Evolutionary conservation across 352 stramenopile genomes (phyloP), one percentile per base, ranked within the genome.

Genomic region (Blastocystis sp.): DNA sequence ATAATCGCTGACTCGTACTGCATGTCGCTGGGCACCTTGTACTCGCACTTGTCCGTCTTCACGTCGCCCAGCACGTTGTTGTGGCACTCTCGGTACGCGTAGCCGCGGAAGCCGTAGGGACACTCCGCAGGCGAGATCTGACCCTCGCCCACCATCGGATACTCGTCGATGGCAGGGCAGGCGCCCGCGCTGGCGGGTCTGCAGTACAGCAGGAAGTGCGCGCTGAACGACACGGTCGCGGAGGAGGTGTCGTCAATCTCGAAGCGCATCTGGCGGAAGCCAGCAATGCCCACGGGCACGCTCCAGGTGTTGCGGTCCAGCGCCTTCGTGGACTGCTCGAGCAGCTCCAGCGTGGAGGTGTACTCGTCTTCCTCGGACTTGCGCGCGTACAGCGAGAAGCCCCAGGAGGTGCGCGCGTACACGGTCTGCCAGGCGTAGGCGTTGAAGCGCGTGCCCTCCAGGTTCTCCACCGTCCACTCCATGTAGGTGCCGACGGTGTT

Each of bases 381-480:
- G 14, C 38, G 68, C 21, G n/a, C 42, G 38, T 78, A 78, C 24
- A 78, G 19, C 4, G 68, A 78, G 40, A 78, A 78, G 28, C 68
- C 68, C 21, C 34, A 54, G 14, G 21, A 61, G 17, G 68, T 78
- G n/a, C 68, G 68, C 28, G 40, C 68, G 38, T 78, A 78, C 40
- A 78, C 68, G 38, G 68, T 78, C 52, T 78, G 68, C 21, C 57
- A 21, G n/a, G 21, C 68, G n/a, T 61, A 78, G 14, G 42, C 34
- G 52, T 77, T 77, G n/a, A 48, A 77, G 9, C 60, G 24, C 21
- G 40, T 81, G 42, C 71, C 71, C 43, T 66, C 71, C 71, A 81
- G 21, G 66, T 81, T 81, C 57, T 81, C 71, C 54, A 81, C 71
- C 52, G 43, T 60, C 71, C 71, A 81, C 6, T 65, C 43, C n/a